phyloP scores from a whole-genome alignment of 148 eudicot genomes.

The Fallopia convolvulus region DNA sequence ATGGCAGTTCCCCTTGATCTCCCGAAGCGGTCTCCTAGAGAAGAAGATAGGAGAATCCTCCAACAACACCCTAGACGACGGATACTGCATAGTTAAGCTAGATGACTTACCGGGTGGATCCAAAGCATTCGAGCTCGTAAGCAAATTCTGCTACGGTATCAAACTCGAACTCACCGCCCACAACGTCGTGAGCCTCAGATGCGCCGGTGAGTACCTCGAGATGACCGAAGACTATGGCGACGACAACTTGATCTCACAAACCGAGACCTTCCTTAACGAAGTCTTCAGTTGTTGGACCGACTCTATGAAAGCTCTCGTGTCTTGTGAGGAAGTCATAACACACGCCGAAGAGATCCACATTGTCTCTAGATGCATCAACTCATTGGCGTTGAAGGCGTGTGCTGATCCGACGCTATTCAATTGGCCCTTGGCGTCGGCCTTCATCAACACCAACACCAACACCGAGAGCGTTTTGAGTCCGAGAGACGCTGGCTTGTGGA shows the following conservation, averaged over 20 bases:
- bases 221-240: constrained; percentile 72
- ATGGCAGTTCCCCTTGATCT: constrained; percentile 56
- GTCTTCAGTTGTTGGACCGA: constrained; percentile 60
- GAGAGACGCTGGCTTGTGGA: constrained; percentile 33
- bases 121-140: constrained; percentile 54
- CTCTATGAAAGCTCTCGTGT: constrained; percentile 49
- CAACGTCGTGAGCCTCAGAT: constrained; percentile 52
- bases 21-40: constrained; percentile 58
- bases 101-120: constrained; percentile 62
- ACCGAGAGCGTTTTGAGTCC: constrained; percentile 13
- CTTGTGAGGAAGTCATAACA: constrained; percentile 46
- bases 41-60: constrained; percentile 41
- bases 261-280: constrained; percentile 47
- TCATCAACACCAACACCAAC: constrained; percentile 4
- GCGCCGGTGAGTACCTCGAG: constrained; percentile 63
- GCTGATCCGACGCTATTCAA: constrained; percentile 35
- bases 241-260: constrained; percentile 50
- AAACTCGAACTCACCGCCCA: constrained; percentile 53
- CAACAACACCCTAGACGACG: constrained; percentile 19
- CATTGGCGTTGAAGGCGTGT: constrained; percentile 56
- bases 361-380: constrained; percentile 51
- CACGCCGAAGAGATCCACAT: constrained; percentile 55
- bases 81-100: constrained; percentile 33
- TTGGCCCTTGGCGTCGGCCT: constrained; percentile 28
- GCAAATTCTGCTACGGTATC: constrained; percentile 61